A percentile compares a stretch with the other conserved stretches of the same genome.
phyloP scores from a whole-genome alignment of 1,284 basidiomycete genomes.

The Moesziomyces parantarcticus region DNA sequence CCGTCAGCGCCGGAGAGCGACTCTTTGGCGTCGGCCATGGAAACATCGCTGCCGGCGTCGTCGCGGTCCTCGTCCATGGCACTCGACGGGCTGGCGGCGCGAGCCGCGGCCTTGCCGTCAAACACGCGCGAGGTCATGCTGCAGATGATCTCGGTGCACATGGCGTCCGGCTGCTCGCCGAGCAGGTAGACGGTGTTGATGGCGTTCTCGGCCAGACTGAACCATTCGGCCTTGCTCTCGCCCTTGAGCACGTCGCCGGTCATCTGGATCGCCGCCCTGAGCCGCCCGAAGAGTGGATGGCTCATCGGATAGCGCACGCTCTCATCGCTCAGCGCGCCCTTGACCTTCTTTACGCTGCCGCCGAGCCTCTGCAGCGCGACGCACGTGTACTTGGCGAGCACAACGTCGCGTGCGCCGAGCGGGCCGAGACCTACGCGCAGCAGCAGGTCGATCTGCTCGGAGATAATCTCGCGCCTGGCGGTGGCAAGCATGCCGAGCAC shows the following conservation, averaged over 20 bases:
- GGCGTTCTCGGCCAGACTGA: constrained; percentile 93
- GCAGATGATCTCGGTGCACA: constrained; percentile 85
- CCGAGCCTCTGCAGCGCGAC: constrained; percentile 90
- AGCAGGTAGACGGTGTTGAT: constrained; percentile 95
- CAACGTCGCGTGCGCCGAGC: constrained; percentile 79
- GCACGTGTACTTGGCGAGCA: constrained; percentile 91
- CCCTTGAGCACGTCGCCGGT: constrained; percentile 35
- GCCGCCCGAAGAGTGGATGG: constrained; percentile 83
- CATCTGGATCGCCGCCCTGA: constrained; percentile 74
- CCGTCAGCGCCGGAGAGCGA: constrained; percentile 14
- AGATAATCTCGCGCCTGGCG: constrained; percentile 84
- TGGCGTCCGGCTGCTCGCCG: constrained; percentile 88
- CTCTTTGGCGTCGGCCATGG: constrained; percentile 35
- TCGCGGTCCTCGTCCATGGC: constrained; percentile 13
- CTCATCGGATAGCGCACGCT: constrained; percentile 88
- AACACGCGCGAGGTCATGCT: constrained; percentile 82
- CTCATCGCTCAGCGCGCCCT: constrained; percentile 83
- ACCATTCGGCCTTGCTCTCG: constrained; percentile 70
- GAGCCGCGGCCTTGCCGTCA: constrained; percentile 53
- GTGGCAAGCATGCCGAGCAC: constrained; percentile 94
- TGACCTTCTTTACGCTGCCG: constrained; percentile 95
- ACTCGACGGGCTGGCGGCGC: not conserved
- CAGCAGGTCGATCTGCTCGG: constrained; percentile 85
- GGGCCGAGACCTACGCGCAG: constrained; percentile 89
- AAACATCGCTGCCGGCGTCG: constrained; percentile 36